Percentiles rank a stretch among this genome's conserved stretches.
phyloP scores from a whole-genome alignment of 2,329 filamentous ascomycete genomes.

The Claviceps cyperi region DNA sequence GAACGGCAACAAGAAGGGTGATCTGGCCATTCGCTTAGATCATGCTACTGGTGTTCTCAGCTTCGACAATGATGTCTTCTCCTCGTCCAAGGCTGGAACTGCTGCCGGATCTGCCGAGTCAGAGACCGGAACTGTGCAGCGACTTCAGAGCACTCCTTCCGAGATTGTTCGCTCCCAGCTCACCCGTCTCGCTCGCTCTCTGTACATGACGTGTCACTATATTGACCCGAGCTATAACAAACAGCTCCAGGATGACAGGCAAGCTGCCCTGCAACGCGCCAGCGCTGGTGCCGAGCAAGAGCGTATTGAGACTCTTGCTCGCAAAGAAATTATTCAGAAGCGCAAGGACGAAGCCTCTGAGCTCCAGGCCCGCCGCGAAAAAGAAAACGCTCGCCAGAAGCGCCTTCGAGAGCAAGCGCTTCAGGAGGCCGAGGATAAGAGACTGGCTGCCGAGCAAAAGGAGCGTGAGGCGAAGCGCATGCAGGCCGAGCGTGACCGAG shows the following conservation, averaged over 20 bases:
- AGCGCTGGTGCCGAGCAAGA: conserved; percentile 84
- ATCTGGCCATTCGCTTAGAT: conserved; percentile 89
- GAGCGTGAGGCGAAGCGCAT: conserved; percentile 78
- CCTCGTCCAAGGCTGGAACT: conserved; percentile 82
- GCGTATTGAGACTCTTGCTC: conserved; percentile 68
- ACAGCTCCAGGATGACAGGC: conserved; percentile 62
- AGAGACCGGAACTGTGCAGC: conserved; percentile 75
- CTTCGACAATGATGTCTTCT: conserved; percentile 97
- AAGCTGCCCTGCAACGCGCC: conserved; percentile 66
- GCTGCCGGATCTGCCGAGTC: conserved; percentile 75
- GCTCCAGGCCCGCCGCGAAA: conserved; percentile 74
- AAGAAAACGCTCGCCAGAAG: conserved; percentile 83
- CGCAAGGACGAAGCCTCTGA: conserved; percentile 94
- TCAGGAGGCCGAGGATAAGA: conserved; percentile 77
- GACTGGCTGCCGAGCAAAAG: conserved; percentile 81
- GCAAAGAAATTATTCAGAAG: conserved; percentile 86
- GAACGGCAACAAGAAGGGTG: conserved; percentile 99
- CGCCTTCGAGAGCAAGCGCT: conserved; percentile 74
- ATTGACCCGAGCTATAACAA: conserved; percentile 84
- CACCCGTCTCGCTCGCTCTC: conserved; percentile 75
- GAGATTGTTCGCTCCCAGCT: conserved; percentile 96
- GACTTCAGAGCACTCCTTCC: conserved; percentile 90
- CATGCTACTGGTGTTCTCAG: conserved; percentile 90
- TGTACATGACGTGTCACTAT: conserved; percentile 91
- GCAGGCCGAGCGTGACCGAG: conserved; percentile 75